Percentiles rank a stretch among this genome's conserved stretches.
phyloP scores from a whole-genome alignment of 2,329 filamentous ascomycete species.

The Ophiocordyceps camponoti-saundersi region DNA sequence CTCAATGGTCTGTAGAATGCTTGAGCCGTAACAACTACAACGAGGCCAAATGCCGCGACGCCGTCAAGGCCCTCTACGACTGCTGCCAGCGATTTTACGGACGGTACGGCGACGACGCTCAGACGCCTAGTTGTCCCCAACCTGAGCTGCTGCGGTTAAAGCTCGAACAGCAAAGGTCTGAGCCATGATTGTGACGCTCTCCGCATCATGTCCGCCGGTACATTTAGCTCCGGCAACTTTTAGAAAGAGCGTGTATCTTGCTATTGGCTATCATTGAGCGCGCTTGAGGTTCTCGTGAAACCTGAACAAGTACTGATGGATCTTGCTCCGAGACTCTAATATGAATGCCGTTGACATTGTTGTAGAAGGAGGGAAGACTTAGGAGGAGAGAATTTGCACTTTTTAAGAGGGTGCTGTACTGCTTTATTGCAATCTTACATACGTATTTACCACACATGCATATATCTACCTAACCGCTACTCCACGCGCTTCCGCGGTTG shows the following conservation, averaged over 20 bases:
- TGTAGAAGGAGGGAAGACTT: slow-evolving; percentile 18
- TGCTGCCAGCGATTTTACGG: slow-evolving; percentile 86
- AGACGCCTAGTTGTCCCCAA: slow-evolving; percentile 73
- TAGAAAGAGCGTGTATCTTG: slow-evolving; percentile 52
- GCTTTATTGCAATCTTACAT: not conserved
- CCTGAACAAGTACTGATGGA: slow-evolving; percentile 82
- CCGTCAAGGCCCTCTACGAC: slow-evolving; percentile 77
- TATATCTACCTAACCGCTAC: too few species aligned
- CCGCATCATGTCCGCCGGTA: slow-evolving; percentile 25
- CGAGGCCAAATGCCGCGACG: slow-evolving; percentile 61
- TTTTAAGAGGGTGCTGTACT: not conserved
- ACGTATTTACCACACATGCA: not conserved
- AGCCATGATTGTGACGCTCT: slow-evolving; percentile 24
- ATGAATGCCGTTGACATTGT: slow-evolving; percentile 76
- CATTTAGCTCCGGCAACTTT: slow-evolving; percentile 44
- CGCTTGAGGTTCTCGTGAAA: slow-evolving; percentile 67
- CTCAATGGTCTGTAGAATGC: slow-evolving; percentile 41
- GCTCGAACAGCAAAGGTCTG: slow-evolving; percentile 49
- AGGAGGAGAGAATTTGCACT: slow-evolving; percentile 8
- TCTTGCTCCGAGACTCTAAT: slow-evolving; percentile 99
- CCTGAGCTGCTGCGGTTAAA: slow-evolving; percentile 64
- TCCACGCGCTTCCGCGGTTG: too few species aligned
- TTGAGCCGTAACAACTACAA: slow-evolving; percentile 71
- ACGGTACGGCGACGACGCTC: slow-evolving; percentile 57
- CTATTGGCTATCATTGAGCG: slow-evolving; percentile 98